Base-by-base conservation (phyloP, 768 basidiomycete genomes). In the Serpula lacrymans region DNA sequence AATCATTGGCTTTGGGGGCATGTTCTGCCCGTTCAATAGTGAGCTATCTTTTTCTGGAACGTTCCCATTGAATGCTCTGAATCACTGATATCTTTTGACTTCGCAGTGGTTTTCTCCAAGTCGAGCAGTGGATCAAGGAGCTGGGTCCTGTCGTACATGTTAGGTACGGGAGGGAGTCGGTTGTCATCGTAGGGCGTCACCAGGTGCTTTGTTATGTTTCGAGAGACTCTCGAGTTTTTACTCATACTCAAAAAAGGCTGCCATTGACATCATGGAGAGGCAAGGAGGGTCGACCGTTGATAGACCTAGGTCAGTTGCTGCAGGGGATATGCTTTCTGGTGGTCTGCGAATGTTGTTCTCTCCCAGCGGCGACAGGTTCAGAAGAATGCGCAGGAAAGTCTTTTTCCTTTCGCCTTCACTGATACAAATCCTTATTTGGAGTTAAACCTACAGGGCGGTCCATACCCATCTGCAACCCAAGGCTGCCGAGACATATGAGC, bases 241-340 rank as follows among this genome's bases (percentile, higher is more conserved):
- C 25, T 34, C 21, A 38, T 30, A 11, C 25, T 23, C 11, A n/a
- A 47, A 66, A 29, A 62, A 77, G 50, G 75, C 75, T 1, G 75
- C 77, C 0, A 63, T 77, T 1, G 76, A 80, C 2, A 72, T 80
- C 37, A 74, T 81, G 76, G 78, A 81, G 52, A 73, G 72, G 43
- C 75, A 78, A 48, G 77, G 77, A 0, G 69, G 70, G 1, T 46
- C 57, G 0, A 54, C 71, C 10, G 70, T 61, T 1, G 78, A 79
- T 51, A 55, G 77, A 37, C 77, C 78, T 3, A 49, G 56, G 1
- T 67, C 58, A 17, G 72, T 79, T 21, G 66, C 78, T 1, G 77
- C 72, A 0, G 77, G 77, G 1, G 74, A 79, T 41, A 67, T 74
- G 0, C 57, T 79, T 1, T 68, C 67, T 1, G 72, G 78, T 6